Evolutionary conservation across 2,329 filamentous ascomycete species (phyloP), one percentile per base, ranked within the genome.

Genomic region (Hypocrella siamensis): DNA sequence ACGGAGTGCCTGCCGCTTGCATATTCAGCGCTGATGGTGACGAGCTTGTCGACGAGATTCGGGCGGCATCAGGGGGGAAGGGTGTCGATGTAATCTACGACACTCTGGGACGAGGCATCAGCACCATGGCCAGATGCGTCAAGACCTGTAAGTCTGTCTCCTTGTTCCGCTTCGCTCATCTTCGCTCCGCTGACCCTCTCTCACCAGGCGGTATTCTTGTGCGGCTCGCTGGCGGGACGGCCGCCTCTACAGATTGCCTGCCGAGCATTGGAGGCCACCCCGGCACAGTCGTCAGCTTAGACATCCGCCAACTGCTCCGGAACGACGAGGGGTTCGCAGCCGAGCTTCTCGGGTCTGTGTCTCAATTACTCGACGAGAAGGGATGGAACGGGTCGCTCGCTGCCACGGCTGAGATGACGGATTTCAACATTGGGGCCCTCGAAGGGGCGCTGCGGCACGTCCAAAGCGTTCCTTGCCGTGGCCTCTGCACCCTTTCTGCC

Each of bases 21-120:
- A 60, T 68, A 10, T 38, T 70, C 4, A 45, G 53, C 18, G 49
- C 45, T 0, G 48, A 52, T 17, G 44, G 49, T 5, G 50, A 54
- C 17, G 44, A 40, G 14, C 54, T 60, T 14, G 49, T 54, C 8
- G 39, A 43, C 1, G 31, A 40, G 4, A 38, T 65, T 21, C 40
- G 49, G 17, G 37, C 46, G 0, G 32, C 48, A 14, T 62, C 58
- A 1, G 37, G 36, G 11, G 45, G 42, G 3, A 40, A 38, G 19
- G 54, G 54, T 10, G 43, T 64, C 2, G 57, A 67, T 28, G 36
- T 65, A 4, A 47, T 67, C 2, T 63, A 65, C 31, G 63, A 65
- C 38, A 51, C 63, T 0, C 58, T 62, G 0, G 53, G 54, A 30
- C 42, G 49, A 7, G 40, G 53, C 22, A 31, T 52, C 4, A 47